phyloP scores from a whole-genome alignment of 2,329 filamentous ascomycete species.

The Aspergillus ibericus region DNA sequence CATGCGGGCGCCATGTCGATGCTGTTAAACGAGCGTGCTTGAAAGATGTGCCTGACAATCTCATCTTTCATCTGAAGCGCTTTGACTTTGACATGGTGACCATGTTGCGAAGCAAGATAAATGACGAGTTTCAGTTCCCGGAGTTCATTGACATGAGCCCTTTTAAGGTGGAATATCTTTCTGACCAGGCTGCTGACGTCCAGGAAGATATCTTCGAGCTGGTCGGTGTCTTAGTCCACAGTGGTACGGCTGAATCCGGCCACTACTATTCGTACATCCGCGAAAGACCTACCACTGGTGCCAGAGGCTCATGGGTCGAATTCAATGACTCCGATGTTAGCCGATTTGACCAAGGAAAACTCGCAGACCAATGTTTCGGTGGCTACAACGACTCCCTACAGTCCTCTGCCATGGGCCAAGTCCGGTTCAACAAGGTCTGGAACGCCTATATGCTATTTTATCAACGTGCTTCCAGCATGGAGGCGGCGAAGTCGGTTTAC shows the following conservation, averaged over 20 bases:
- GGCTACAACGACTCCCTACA: constrained; percentile 59
- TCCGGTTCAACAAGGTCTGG: constrained; percentile 65
- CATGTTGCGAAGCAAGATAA: constrained; percentile 85
- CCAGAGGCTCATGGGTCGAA: constrained; percentile 70
- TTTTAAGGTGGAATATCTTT: constrained; percentile 85
- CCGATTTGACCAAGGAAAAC: constrained; percentile 69
- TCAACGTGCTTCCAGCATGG: constrained; percentile 70
- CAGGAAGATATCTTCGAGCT: constrained; percentile 82
- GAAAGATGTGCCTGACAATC: constrained; percentile 86
- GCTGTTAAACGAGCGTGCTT: constrained; percentile 90
- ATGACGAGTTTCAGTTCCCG: constrained; percentile 91
- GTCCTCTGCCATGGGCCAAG: constrained; percentile 47
- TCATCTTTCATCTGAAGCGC: constrained; percentile 88
- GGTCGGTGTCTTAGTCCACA: constrained; percentile 91
- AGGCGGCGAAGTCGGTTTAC: constrained; percentile 53
- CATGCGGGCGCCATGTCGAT: constrained; percentile 83
- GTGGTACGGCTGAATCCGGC: constrained; percentile 87
- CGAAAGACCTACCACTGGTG: constrained; percentile 62
- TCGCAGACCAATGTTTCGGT: constrained; percentile 79
- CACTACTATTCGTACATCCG: constrained; percentile 97
- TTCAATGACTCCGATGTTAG: constrained; percentile 90
- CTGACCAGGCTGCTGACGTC: constrained; percentile 56
- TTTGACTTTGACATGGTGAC: constrained; percentile 59
- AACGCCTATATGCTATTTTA: constrained; percentile 99
- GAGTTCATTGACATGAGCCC: constrained; percentile 78